These are phyloP conservation scores for Sphagnum magellanicum DNA, from an alignment of 228 moss, liverwort and hornwort genomes.

Conservation along the genomic window DNA sequence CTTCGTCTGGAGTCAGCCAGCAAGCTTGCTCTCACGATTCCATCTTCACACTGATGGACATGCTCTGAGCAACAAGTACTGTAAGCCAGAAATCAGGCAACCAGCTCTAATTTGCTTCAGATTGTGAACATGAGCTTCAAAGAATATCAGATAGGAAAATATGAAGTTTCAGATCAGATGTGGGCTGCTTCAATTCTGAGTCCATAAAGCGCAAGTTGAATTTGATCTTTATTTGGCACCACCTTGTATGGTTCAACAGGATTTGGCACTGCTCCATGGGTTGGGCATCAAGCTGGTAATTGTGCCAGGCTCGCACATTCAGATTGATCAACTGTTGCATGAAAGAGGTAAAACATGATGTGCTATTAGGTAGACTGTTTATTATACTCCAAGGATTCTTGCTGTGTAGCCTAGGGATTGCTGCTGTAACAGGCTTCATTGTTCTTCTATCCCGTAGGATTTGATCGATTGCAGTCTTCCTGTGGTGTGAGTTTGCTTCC, in stretches of 20 bases:
- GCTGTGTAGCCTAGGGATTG: too few relatives aligned
- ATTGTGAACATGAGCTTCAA: too few relatives aligned
- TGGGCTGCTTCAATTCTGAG: too few relatives aligned
- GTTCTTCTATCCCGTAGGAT: not conserved
- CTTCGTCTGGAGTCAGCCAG: not conserved
- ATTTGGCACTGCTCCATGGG: slow-evolving; percentile 77
- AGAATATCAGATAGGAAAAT: too few relatives aligned
- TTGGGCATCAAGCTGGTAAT: slow-evolving; percentile 88
- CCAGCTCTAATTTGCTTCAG: not conserved
- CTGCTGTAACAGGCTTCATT: not conserved
- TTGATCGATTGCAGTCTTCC: not conserved
- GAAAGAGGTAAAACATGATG: slow-evolving; percentile 55
- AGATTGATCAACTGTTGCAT: slow-evolving; percentile 76
- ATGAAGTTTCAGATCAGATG: too few relatives aligned
- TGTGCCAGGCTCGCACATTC: slow-evolving; percentile 82
- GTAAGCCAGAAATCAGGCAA: not conserved
- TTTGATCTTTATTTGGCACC: not conserved
- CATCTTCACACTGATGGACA: not conserved
- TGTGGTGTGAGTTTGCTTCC: not conserved
- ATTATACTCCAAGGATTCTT: too few relatives aligned
- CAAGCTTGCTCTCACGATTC: not conserved
- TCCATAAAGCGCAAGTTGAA: too few relatives aligned
- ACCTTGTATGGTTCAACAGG: slow-evolving; percentile 34
- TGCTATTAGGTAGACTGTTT: not conserved
- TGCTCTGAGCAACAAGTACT: not conserved